Evolutionary conservation across 176 grass and related monocot species (phyloP).

Genomic region (Saccharum officinarum): DNA sequence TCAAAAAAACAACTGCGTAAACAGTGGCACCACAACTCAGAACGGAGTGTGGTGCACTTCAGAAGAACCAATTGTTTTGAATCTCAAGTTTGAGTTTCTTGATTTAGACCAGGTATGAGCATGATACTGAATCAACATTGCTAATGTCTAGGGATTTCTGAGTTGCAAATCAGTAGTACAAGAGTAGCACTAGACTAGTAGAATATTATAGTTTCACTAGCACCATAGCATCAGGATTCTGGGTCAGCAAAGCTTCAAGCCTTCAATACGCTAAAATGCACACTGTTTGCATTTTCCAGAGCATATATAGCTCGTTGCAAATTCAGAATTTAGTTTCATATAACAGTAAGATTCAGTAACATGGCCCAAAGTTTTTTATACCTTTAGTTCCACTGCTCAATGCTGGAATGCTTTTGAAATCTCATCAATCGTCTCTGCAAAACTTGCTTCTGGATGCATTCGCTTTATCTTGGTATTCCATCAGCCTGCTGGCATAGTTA

Average conservation of each 20-base stretch:
- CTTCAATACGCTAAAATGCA: not conserved
- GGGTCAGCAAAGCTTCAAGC: not conserved
- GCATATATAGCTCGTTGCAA: not conserved
- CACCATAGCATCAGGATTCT: not conserved
- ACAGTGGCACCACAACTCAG: not conserved
- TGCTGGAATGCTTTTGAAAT: not conserved
- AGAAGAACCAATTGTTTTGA: not conserved
- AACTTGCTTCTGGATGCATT: conserved; percentile 1
- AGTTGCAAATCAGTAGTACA: conserved; percentile 3
- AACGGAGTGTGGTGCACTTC: not conserved
- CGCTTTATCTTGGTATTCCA: not conserved
- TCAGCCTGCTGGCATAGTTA: not conserved
- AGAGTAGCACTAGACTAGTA: not conserved
- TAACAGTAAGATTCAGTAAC: not conserved
- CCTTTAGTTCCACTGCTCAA: not conserved
- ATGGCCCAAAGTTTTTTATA: not conserved
- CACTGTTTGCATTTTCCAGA: not conserved
- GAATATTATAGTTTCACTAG: too few relatives aligned
- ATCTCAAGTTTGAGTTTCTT: not conserved
- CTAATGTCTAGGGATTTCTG: not conserved
- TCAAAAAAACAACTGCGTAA: not conserved
- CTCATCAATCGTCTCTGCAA: not conserved
- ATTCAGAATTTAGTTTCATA: not conserved
- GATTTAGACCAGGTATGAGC: not conserved
- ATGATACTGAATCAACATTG: not conserved